These are phyloP conservation scores for Fusarium dimerum DNA, from an alignment of 2,329 filamentous ascomycete species.

Conservation along the genomic window DNA sequence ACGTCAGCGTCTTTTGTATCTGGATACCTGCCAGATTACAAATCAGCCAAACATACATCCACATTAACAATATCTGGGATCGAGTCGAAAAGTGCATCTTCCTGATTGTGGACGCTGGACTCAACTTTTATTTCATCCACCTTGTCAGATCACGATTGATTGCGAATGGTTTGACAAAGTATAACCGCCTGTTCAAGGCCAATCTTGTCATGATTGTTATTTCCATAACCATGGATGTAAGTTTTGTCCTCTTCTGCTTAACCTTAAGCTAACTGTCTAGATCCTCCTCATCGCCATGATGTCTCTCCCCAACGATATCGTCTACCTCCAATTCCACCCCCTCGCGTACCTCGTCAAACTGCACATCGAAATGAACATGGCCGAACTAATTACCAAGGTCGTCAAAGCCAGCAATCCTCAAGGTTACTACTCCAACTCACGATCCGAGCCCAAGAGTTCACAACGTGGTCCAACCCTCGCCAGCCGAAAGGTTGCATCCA, in stretches of 20 bases:
- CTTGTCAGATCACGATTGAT: slow-evolving; percentile 47
- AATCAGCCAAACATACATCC: slow-evolving; percentile 38
- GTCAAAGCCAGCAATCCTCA: slow-evolving; percentile 25
- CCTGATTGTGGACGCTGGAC: slow-evolving; percentile 44
- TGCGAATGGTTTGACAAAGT: slow-evolving; percentile 50
- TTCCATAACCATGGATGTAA: slow-evolving; percentile 31
- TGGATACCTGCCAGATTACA: slow-evolving; percentile 52
- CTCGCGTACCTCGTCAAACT: slow-evolving; percentile 31
- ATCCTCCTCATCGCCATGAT: slow-evolving; percentile 30
- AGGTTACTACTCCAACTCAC: slow-evolving; percentile 18
- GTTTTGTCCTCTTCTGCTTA: not conserved
- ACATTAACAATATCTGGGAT: slow-evolving; percentile 51
- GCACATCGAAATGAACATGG: slow-evolving; percentile 33
- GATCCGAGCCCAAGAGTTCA: slow-evolving; percentile 23
- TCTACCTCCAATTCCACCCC: slow-evolving; percentile 31
- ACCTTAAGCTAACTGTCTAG: slow-evolving; percentile 5
- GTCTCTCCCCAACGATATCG: slow-evolving; percentile 30
- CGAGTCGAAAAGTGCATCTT: slow-evolving; percentile 52
- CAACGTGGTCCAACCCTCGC: slow-evolving; percentile 7
- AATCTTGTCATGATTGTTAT: slow-evolving; percentile 31
- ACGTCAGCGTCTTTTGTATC: slow-evolving; percentile 51
- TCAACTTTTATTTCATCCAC: slow-evolving; percentile 50
- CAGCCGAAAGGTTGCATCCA: slow-evolving; percentile 15
- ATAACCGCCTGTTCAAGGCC: slow-evolving; percentile 45
- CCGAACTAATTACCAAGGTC: slow-evolving; percentile 31